Conservation (phyloP, 805 yeast species). For the Saccharomyces jurei region DNA sequence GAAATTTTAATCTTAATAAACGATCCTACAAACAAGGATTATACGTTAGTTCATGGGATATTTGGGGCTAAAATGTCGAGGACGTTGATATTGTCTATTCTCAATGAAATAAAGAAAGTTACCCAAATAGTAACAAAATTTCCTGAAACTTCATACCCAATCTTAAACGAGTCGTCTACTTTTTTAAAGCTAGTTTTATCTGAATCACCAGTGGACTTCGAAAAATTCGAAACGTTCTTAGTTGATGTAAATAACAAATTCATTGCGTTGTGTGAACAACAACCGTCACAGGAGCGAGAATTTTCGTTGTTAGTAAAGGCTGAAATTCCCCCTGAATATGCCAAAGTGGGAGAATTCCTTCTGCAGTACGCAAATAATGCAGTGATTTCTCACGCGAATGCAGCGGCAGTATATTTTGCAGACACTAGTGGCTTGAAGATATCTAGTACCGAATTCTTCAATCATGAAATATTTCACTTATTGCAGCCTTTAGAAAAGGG, state of each 20-base stretch:
- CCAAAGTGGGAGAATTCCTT: conserved; percentile 22
- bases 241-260: conserved; percentile 43
- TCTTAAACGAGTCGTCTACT: conserved; percentile 27
- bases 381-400: conserved; percentile 24
- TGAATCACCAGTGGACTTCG: conserved; percentile 48
- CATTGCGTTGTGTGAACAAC: conserved; percentile 25
- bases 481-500: conserved; percentile 30
- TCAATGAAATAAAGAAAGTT: conserved; percentile 58
- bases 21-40: conserved; percentile 16
- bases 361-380: conserved; percentile 23
- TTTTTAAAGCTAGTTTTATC: conserved; percentile 25
- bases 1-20: conserved; percentile 49
- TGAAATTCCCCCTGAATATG: conserved; percentile 40
- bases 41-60: conserved; percentile 47
- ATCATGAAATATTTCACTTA: conserved; percentile 29
- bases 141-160: conserved; percentile 42
- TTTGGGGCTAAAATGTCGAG: conserved; percentile 64
- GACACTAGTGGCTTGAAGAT: conserved; percentile 28
- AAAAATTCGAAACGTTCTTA: conserved; percentile 51
- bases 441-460: conserved; percentile 26
- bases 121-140: conserved; percentile 47
- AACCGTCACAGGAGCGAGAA: conserved; percentile 18
- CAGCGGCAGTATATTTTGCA: conserved; percentile 25
- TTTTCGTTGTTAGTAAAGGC: conserved; percentile 52
- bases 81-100: conserved; percentile 54